A percentile compares a stretch with the other conserved stretches of the same genome.
Evolutionary conservation across 495 filamentous ascomycete genomes (phyloP).

Genomic region (Penicillium argentinense): DNA sequence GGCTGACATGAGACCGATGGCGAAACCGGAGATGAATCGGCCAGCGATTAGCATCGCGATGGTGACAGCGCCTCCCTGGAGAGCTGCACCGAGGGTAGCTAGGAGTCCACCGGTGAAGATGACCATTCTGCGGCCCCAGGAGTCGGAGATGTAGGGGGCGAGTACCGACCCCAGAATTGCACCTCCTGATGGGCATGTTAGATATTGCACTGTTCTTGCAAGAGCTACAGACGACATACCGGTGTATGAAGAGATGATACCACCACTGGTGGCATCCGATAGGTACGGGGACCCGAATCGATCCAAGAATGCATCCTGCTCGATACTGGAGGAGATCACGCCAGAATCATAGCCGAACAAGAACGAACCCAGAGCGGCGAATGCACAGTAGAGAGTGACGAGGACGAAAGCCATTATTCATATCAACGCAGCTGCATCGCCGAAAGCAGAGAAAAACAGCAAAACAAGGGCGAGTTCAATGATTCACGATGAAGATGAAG

Average conservation of each 20-base stretch:
- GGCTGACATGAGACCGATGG: conserved; percentile 52
- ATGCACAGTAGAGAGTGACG: conserved; percentile 46
- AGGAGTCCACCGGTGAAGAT: conserved; percentile 50
- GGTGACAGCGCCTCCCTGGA: conserved; percentile 50
- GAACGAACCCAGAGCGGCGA: conserved; percentile 59
- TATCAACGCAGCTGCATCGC: conserved; percentile 14
- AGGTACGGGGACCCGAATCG: conserved; percentile 36
- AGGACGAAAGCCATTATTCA: conserved; percentile 35
- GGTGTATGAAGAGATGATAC: conserved; percentile 54
- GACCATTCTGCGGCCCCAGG: conserved; percentile 43
- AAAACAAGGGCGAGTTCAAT: not conserved
- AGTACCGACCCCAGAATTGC: conserved; percentile 53
- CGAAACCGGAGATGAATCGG: conserved; percentile 50
- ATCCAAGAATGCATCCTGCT: conserved; percentile 39
- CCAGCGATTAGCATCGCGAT: conserved; percentile 55
- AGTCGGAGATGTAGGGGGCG: conserved; percentile 46
- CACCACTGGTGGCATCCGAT: conserved; percentile 44
- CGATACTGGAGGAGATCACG: conserved; percentile 54
- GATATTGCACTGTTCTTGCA: conserved; percentile 6
- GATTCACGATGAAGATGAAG: not conserved
- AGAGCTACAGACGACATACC: conserved; percentile 16
- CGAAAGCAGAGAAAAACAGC: not conserved
- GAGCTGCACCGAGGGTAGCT: conserved; percentile 45
- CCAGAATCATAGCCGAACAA: conserved; percentile 55
- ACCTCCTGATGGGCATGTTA: conserved; percentile 21